These are phyloP conservation scores for Ganoderma boninense DNA, from an alignment of 1,284 basidiomycete species.

Conservation along the genomic window DNA sequence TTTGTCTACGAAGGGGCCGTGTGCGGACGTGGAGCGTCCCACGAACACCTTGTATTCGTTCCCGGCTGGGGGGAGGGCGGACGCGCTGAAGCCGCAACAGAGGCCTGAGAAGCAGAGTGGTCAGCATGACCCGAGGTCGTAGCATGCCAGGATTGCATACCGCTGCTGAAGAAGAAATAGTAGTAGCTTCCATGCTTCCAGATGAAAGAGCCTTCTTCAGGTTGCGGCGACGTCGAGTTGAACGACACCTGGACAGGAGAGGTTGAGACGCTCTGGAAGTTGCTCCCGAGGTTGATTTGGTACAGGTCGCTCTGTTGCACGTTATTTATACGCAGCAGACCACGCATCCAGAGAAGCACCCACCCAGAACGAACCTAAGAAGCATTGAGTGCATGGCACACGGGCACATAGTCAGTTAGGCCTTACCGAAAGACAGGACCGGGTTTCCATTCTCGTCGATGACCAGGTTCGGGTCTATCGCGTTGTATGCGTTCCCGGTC, in stretches of 20 bases:
- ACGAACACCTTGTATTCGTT: constrained; percentile 39
- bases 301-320: constrained; percentile 23
- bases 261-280: constrained; percentile 23
- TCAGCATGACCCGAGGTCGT: neutral
- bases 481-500: constrained; percentile 42
- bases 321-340: neutral
- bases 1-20: constrained; percentile 43
- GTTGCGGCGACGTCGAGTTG: constrained; percentile 31
- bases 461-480: constrained; percentile 34
- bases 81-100: constrained; percentile 30
- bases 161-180: constrained; percentile 36
- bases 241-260: constrained; percentile 29
- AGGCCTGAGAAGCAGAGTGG: constrained; percentile 8
- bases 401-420: neutral
- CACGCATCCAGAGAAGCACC: neutral
- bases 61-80: constrained; percentile 38
- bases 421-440: constrained; percentile 26
- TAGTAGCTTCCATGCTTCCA: constrained; percentile 34
- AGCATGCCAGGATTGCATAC: constrained; percentile 17
- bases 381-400: neutral
- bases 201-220: constrained; percentile 33
- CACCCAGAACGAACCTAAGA: constrained; percentile 32
- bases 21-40: constrained; percentile 40
- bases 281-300: constrained; percentile 26
- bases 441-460: constrained; percentile 24